Evolutionary conservation across 805 yeast genomes (phyloP), one percentile per base, ranked within the genome.

Genomic region (Lachancea lanzarotensis): DNA sequence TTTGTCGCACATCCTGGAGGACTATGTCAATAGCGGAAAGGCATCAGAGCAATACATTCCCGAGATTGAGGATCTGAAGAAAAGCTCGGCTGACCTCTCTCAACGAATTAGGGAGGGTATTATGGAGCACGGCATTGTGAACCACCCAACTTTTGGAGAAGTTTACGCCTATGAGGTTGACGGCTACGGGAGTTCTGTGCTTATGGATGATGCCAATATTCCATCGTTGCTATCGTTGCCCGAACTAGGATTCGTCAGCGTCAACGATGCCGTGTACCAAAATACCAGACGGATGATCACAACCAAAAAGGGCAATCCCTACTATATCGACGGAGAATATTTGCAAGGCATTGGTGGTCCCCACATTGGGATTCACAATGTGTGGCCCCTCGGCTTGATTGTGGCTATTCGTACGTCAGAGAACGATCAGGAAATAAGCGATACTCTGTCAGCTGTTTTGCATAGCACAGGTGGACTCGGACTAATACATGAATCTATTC

Each of bases 351-450:
- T 89, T 48, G 96, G 96, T 0, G 95, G 96, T 0, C 96, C 96
- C 0, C 96, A 88, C 60, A 76, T 88, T 35, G 96, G 95, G 1
- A 73, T 83, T 18, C 68, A 72, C 17, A 73, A 81, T 58, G 95
- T 95, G 0, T 88, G 96, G 96, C 96, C 96, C 12, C 83, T 88
- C 95, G 79, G 89, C 29, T 66, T 84, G n/a, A 65, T 87, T 32
- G 72, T 85, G 42, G 75, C 79, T 27, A 86, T 87, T 17, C 73
- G 95, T 50, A 88, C 96, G 0, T 70, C 82, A 3, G 76, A 79
- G 50, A 78, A 82, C 51, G 93, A 86, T 45, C 71, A 70, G 1
- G 95, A 87, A 57, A 86, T 89, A 22, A 16, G 52, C 43, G 62
- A 65, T 32, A 68, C 71, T 46, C 65, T 88, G 49, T 56, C 71